Evolutionary conservation across 495 filamentous ascomycete genomes (phyloP).

Genomic region (Aspergillus wentii): DNA sequence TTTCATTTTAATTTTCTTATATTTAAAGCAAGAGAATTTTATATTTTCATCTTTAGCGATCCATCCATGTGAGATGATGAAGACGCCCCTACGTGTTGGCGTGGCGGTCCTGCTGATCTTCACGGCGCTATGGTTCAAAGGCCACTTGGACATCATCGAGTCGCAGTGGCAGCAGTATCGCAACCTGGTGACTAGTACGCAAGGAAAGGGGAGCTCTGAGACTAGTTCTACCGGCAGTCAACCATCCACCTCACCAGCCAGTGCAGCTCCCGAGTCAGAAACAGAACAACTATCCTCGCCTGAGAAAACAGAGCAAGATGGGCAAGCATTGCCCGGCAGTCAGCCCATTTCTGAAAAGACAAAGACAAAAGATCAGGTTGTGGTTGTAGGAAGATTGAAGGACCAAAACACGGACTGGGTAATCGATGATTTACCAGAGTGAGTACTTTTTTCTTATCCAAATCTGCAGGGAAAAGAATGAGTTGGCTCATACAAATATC

Average conservation of each 20-base stretch:
- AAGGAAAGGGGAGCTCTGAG: no score
- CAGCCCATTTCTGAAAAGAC: no score
- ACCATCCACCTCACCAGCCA: no score
- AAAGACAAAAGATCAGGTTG: conserved; percentile 19
- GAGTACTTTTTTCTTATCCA: background rate
- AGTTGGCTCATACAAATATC: background rate
- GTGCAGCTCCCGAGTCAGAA: no score
- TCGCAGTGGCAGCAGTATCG: background rate
- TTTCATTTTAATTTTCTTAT: no score
- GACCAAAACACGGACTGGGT: conserved; percentile 39
- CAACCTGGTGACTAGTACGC: no score
- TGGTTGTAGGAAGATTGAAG: conserved; percentile 34
- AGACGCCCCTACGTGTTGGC: background rate
- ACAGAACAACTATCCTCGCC: no score
- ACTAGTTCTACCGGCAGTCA: no score
- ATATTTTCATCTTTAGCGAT: no score
- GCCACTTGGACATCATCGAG: background rate
- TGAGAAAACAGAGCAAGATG: no score
- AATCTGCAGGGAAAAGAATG: background rate
- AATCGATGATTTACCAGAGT: conserved; percentile 34
- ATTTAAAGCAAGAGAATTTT: no score
- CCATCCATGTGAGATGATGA: background rate
- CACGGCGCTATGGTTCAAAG: conserved; percentile 1
- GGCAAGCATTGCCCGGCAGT: no score
- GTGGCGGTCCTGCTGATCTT: conserved; percentile 1